These are phyloP conservation scores for Puccinia horiana DNA, from an alignment of 1,284 basidiomycete species.

Conservation along the genomic window DNA sequence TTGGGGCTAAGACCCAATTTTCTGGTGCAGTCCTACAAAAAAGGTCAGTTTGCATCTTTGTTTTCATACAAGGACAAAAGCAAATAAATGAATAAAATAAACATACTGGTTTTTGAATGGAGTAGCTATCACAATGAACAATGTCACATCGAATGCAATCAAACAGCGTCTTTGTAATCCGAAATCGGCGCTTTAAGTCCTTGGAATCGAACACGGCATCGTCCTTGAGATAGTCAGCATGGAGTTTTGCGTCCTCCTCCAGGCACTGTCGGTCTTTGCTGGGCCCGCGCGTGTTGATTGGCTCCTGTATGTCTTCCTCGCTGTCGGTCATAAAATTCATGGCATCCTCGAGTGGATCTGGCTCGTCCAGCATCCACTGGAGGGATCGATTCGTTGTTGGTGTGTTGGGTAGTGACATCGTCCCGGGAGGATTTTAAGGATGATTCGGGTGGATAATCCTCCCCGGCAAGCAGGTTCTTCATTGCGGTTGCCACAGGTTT, in stretches of 20 bases:
- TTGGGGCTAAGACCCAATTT: neutral
- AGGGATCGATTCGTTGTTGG: neutral
- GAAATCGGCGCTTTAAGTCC: neutral
- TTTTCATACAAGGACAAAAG: neutral
- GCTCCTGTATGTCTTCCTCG: neutral
- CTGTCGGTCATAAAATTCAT: neutral
- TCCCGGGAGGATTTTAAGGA: neutral
- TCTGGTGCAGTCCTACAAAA: conserved; percentile 6
- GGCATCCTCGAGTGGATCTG: neutral
- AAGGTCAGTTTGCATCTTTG: no score
- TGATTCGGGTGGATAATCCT: no score
- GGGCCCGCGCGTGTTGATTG: neutral
- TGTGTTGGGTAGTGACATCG: neutral
- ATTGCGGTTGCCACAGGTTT: no score
- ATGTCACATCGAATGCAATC: neutral
- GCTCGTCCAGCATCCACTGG: neutral
- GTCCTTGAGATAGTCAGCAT: neutral
- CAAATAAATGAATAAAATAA: neutral
- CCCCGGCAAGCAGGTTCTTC: no score
- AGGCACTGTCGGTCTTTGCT: neutral
- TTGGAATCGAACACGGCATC: neutral
- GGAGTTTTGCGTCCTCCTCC: neutral
- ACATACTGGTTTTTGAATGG: neutral
- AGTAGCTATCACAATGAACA: neutral
- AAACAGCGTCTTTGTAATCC: neutral